Conservation (phyloP, 257 asterid species). For the Handroanthus guayacan region DNA sequence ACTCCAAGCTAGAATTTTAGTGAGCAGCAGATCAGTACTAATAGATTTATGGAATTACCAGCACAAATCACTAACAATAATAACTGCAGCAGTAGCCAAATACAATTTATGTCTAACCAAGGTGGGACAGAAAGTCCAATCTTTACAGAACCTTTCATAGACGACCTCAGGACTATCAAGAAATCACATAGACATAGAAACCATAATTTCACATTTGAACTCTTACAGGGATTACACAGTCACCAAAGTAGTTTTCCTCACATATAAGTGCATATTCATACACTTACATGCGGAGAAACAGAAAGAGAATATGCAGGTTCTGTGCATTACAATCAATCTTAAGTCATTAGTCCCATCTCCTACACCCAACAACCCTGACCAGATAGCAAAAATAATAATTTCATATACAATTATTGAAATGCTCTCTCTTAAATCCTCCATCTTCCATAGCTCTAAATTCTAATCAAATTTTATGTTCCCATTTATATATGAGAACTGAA, state of each 20-base stretch:
- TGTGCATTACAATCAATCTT: not conserved
- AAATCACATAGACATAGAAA: not conserved
- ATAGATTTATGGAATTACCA: not conserved
- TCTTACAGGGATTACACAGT: not conserved
- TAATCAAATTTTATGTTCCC: not conserved
- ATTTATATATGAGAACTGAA: too few relatives aligned
- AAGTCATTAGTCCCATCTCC: not conserved
- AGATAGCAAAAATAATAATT: not conserved
- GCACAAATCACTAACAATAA: conserved; percentile 7
- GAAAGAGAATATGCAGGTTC: not conserved
- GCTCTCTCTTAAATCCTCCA: not conserved
- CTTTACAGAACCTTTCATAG: not conserved
- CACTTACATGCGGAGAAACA: not conserved
- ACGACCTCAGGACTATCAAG: not conserved
- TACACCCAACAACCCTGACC: not conserved
- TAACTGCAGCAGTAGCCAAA: conserved; percentile 6
- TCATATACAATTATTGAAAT: not conserved
- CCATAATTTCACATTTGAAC: not conserved
- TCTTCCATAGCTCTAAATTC: not conserved
- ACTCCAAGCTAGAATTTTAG: conserved; percentile 8
- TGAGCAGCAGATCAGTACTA: not conserved
- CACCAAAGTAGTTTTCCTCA: not conserved
- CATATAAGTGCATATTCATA: not conserved
- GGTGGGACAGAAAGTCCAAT: not conserved
- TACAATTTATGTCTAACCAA: not conserved